Percentiles rank a stretch among this genome's conserved stretches.
These are phyloP conservation scores for Ascochyta koolunga DNA, from an alignment of 2,329 filamentous ascomycete species.

Conservation along the genomic window DNA sequence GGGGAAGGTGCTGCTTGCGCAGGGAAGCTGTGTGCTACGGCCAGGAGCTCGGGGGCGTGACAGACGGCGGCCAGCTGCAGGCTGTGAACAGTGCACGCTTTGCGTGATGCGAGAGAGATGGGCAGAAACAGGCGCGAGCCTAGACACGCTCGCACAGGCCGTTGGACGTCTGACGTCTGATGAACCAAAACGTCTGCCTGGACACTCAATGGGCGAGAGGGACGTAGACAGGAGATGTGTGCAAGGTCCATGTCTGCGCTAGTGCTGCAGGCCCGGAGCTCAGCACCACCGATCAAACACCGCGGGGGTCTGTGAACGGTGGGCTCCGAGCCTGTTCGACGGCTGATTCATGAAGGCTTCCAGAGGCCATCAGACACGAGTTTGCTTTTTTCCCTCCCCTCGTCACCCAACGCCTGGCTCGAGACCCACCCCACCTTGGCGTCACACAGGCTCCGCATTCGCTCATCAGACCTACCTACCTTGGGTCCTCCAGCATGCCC, in stretches of 20 bases:
- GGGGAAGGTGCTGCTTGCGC: conserved; percentile 37
- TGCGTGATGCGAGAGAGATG: neutral
- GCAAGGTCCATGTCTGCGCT: conserved; percentile 7
- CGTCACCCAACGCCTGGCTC: no score
- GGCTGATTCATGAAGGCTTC: conserved; percentile 1
- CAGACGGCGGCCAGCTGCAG: conserved; percentile 34
- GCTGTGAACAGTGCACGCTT: conserved; percentile 18
- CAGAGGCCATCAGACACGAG: neutral
- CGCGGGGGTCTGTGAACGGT: conserved; percentile 15
- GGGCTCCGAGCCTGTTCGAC: neutral
- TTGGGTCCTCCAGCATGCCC: no score
- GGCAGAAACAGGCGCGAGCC: no score
- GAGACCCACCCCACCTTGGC: neutral
- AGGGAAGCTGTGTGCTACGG: conserved; percentile 29
- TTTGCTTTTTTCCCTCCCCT: no score
- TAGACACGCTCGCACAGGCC: neutral
- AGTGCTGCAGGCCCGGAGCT: conserved; percentile 9
- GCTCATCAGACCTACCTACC: no score
- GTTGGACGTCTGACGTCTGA: neutral
- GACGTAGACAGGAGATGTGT: conserved; percentile 3
- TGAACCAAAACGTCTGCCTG: conserved; percentile 1
- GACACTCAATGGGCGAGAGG: neutral
- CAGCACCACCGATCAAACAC: conserved; percentile 3
- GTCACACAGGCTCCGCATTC: no score
- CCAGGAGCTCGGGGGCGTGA: conserved; percentile 34